Base-by-base conservation (phyloP, 169 alveolate genomes). In the Cryptosporidium tyzzeri region DNA sequence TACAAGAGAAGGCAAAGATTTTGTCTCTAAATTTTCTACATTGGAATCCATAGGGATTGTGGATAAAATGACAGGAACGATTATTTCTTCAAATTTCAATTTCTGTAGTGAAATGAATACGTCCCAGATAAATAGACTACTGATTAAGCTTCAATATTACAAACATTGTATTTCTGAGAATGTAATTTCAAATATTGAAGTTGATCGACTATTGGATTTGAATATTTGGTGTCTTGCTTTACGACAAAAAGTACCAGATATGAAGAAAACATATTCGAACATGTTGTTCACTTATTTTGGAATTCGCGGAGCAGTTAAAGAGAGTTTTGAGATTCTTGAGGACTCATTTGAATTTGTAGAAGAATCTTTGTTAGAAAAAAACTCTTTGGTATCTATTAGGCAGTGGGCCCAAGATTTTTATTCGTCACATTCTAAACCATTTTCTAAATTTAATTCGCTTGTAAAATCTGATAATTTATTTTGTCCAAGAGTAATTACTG, bases 161-260 rank as follows among this genome's bases (percentile, higher is more conserved):
- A 80, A 55, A 37, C 44, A 62, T 29, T 80, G 89, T 26, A 80
- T 65, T 41, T 80, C 75, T 9, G 89, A 80, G 8, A 41, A 58
- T 35, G n/a, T 50, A 55, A 14, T 35, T 23, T 33, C 48, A 29
- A 41, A n/a, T 16, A 14, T 44, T 16, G 73, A 62, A 14, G 16
- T 62, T 21, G 75, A 59, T 23, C 37, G 55, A 31, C 4, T 80
- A 7, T 29, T 80, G 7, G 89, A 80, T n/a, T 35, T 80, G 51
- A 80, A 80, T 26, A 0, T 80, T 62, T 80, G 89, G 89, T 80
- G 89, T 23, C 67, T 62, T 61, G 71, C 75, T 14, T 16, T 41
- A 29, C 89, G 89, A 37, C 89, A 80, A n/a, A 31, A 44, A 29
- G 33, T 62, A 9, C 89, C 75, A 8, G 53, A 50, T 12, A 73